Evolutionary conservation across 176 grass and related monocot genomes (phyloP), one percentile per base, ranked within the genome.

Genomic region (Urochloa ruziziensis): DNA sequence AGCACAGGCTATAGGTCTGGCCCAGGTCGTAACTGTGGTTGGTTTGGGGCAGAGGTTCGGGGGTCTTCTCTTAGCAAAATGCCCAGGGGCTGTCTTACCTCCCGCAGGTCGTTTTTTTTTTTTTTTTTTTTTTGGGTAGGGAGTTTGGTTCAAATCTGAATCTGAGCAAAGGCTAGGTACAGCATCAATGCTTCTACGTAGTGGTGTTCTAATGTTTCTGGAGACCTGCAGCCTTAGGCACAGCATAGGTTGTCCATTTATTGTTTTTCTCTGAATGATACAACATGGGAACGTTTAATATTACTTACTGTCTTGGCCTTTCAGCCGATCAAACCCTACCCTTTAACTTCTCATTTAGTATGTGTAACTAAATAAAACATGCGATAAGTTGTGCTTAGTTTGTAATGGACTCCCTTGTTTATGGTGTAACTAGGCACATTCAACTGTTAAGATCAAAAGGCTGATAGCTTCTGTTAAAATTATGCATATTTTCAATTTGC

Each of bases 241-340:
- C n/a, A n/a, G n/a, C n/a, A n/a, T n/a, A n/a, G n/a, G n/a, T 25
- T 56, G 65, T 77, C 14, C 12, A 59, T 9, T 28, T 78, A 30
- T 34, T 79, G 5, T 64, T 64, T 64, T 63, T 63, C 27, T 79
- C 13, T 62, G 18, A 61, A 5, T 74, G n/a, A 81, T 75, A 46
- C 37, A 48, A 21, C 58, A 46, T 69, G 58, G 46, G 7, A 34
- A 44, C 46, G 13, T 18, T n/a, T 72, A 63, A 33, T 18, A 43
- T 43, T 32, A 67, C 30, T 62, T 42, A 25, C 34, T 24, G 23
- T 15, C 33, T 63, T 28, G 73, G 53, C 42, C 13, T 69, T 51
- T 75, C 27, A 65, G 15, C 58, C 65, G 19, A 42, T 35, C 15
- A 59, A 67, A 4, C 35, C 25, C 30, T 4, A 28, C 54, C 23